Base-by-base conservation (phyloP, 352 stramenopile genomes). In the Globisporangium cederbergense region DNA sequence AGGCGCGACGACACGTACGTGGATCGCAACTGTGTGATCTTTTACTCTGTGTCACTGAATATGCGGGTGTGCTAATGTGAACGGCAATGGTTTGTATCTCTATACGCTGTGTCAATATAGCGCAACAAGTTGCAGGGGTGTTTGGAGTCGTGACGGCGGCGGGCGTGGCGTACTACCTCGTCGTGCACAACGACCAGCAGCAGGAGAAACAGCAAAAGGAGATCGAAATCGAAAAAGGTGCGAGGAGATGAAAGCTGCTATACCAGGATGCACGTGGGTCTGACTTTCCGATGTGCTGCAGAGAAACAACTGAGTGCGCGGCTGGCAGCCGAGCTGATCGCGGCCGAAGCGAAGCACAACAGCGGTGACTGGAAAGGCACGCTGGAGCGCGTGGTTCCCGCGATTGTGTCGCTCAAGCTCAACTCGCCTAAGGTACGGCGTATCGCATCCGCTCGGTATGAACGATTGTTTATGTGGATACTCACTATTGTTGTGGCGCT, bases 341-440 rank as follows among this genome's bases (percentile, higher is more conserved):
- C 79, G 4, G 83, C 86, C n/a, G 81, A 90, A 59, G 74, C 75
- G 9, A 86, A 78, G 60, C 78, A 88, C 62, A 81, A 85, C 65
- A 84, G 77, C 54, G 64, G 74, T 51, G 86, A 92, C 66, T 95
- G 87, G 87, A 95, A 95, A 60, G 71, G 72, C 28, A 95, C 87
- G n/a, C 74, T 96, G 0, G 83, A 96, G 66, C 83, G 82, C 13
- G 85, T 94, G 16, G 84, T 96, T 25, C 86, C 87, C 11, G 87
- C 87, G 13, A 96, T 96, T 52, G 87, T 95, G 16, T 92, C 83
- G 55, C 75, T 95, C n/a, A 95, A 95, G 68, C 80, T 95, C 25
- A 95, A 95, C 65, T 91, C 83, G 20, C 87, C 87, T 13, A 95
- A 95, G 78, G 86, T 93, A 36, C 8, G 61, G 22, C 9, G 14